phyloP scores from a whole-genome alignment of 345 rosid genomes.

The Citrus mangshanensis region DNA sequence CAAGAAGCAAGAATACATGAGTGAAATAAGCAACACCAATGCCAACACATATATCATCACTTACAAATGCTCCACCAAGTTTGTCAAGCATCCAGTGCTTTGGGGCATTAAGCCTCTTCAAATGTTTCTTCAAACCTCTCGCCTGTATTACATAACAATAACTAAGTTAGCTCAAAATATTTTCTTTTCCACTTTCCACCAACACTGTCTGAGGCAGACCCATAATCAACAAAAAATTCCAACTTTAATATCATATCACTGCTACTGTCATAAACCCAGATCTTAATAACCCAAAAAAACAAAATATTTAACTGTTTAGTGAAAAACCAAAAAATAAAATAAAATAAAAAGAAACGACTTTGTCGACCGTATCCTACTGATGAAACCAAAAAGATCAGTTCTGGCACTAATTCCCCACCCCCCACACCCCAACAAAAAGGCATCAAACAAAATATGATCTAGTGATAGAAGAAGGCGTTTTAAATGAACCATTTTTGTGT shows the following conservation, averaged over 20 bases:
- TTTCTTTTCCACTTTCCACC: background rate
- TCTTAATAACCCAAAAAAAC: background rate
- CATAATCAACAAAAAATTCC: background rate
- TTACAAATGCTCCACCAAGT: slow-evolving; percentile 85
- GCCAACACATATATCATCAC: background rate
- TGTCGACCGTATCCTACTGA: background rate
- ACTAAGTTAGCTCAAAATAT: background rate
- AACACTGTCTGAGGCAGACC: background rate
- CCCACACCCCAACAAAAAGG: background rate
- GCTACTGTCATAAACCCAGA: background rate
- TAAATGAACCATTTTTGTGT: background rate
- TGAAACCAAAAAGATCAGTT: background rate
- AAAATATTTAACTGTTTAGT: background rate
- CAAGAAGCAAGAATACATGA: background rate
- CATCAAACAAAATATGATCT: background rate
- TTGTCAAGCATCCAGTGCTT: slow-evolving; percentile 92
- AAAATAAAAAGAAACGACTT: background rate
- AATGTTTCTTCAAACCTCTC: slow-evolving; percentile 82
- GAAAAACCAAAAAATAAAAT: background rate
- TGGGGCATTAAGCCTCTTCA: slow-evolving; percentile 93
- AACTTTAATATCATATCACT: background rate
- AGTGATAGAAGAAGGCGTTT: no score
- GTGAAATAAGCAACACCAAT: background rate
- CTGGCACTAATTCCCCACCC: no score
- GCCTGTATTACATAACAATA: slow-evolving; percentile 42